phyloP scores from a whole-genome alignment of 2,329 filamentous ascomycete species.

The Teratosphaeria zuluensis region DNA sequence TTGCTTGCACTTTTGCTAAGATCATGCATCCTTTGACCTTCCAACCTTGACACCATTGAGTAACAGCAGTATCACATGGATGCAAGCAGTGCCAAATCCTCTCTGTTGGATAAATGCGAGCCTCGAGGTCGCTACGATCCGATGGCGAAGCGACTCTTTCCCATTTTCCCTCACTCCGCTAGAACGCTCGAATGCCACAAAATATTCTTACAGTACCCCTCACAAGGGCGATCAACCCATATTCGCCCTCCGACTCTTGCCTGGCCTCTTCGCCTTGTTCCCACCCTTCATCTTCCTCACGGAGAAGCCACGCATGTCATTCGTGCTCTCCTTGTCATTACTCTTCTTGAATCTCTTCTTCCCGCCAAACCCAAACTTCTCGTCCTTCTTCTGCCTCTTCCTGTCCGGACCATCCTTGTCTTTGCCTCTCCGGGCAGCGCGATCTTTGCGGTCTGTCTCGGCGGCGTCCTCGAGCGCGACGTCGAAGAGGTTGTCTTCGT shows the following conservation, averaged over 20 bases:
- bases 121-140: background rate
- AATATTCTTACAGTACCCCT: background rate
- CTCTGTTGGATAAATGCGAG: background rate
- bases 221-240: background rate
- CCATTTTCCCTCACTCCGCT: background rate
- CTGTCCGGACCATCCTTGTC: constrained; percentile 36
- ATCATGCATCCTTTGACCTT: background rate
- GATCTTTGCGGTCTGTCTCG: constrained; percentile 37
- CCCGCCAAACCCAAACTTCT: constrained; percentile 90
- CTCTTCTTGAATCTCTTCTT: constrained; percentile 92
- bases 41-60: no score
- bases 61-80: background rate
- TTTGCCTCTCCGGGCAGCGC: constrained; percentile 33
- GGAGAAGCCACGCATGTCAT: constrained; percentile 72
- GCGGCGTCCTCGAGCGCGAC: constrained; percentile 66
- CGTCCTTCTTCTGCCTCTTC: constrained; percentile 89
- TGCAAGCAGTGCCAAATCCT: background rate
- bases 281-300: constrained; percentile 72
- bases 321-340: constrained; percentile 72
- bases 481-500: constrained; percentile 84
- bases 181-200: background rate
- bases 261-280: constrained; percentile 21
- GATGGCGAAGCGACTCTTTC: background rate
- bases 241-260: constrained; percentile 31
- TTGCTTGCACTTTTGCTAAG: background rate